These are phyloP conservation scores for Macrocybe gigantea DNA, from an alignment of 768 basidiomycete genomes.

Conservation along the genomic window DNA sequence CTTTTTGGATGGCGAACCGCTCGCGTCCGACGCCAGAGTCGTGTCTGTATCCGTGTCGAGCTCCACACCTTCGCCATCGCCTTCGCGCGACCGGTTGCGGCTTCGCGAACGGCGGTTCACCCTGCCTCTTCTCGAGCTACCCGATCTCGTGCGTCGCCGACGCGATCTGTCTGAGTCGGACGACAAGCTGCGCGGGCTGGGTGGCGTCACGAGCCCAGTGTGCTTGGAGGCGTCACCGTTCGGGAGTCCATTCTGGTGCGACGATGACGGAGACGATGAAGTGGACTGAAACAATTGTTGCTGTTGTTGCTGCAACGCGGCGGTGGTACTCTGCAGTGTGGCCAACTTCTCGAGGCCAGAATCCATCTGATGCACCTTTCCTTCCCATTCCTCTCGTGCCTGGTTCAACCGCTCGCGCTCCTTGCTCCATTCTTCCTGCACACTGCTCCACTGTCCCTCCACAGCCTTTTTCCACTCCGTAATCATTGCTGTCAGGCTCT, in stretches of 20 bases:
- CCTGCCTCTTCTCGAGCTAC: constrained; percentile 17
- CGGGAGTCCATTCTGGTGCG: constrained; percentile 4
- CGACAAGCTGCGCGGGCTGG: constrained; percentile 67
- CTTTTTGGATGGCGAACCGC: constrained; percentile 16
- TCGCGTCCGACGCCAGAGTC: constrained; percentile 27
- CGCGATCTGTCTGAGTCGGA: constrained; percentile 42
- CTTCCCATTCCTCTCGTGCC: constrained; percentile 83
- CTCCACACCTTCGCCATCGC: not conserved
- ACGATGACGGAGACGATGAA: too few relatives aligned
- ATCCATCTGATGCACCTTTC: constrained; percentile 46
- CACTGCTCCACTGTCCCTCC: constrained; percentile 72
- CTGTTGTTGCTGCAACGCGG: constrained; percentile 26
- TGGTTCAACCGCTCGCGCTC: constrained; percentile 72
- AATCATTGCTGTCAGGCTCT: constrained; percentile 48
- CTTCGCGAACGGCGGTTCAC: constrained; percentile 18
- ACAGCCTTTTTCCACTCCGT: constrained; percentile 73
- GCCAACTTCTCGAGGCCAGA: constrained; percentile 43
- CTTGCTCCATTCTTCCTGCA: constrained; percentile 77
- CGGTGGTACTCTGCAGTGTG: constrained; percentile 23
- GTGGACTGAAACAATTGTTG: constrained; percentile 4
- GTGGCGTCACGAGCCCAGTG: constrained; percentile 64
- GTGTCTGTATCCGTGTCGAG: constrained; percentile 18
- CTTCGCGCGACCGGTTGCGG: constrained; percentile 11
- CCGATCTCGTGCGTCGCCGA: constrained; percentile 37
- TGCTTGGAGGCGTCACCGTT: constrained; percentile 34